phyloP scores from a whole-genome alignment of 805 yeast genomes.

The Komagataella pseudopastoris region DNA sequence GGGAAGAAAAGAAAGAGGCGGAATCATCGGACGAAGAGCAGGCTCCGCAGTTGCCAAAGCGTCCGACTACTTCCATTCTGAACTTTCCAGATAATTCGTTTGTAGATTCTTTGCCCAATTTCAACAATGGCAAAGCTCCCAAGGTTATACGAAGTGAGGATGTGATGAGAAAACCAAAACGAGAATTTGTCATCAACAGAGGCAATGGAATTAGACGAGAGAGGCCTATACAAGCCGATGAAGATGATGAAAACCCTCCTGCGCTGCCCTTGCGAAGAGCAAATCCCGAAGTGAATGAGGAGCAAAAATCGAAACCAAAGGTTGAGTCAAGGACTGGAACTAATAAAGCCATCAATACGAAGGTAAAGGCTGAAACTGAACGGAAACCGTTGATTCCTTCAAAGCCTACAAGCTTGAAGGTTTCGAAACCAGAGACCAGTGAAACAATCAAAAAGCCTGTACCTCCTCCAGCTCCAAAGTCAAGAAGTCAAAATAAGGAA shows the following conservation, averaged over 20 bases:
- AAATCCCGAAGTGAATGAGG: background rate
- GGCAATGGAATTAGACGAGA: background rate
- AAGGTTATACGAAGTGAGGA: conserved; percentile 11
- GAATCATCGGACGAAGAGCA: background rate
- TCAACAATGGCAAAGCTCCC: conserved; percentile 8
- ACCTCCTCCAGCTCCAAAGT: background rate
- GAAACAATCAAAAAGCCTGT: background rate
- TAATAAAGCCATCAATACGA: background rate
- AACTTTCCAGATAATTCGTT: conserved; percentile 1
- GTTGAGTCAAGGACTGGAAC: background rate
- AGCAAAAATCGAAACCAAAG: conserved; percentile 1
- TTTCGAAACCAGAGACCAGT: background rate
- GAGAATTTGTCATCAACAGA: background rate
- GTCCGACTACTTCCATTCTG: conserved; percentile 4
- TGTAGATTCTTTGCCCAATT: background rate
- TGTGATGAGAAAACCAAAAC: conserved; percentile 5
- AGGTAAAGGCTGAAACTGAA: background rate
- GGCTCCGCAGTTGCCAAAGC: conserved; percentile 3
- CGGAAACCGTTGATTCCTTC: background rate
- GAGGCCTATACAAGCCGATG: background rate
- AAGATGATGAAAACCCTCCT: background rate
- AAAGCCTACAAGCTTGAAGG: background rate
- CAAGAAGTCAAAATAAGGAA: conserved; percentile 1
- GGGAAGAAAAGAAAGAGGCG: conserved; percentile 2
- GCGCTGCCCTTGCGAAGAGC: conserved; percentile 1